These are phyloP conservation scores for Phascolomyces articulosus DNA, from an alignment of 371 early-diverging fungal species.

Conservation along the genomic window DNA sequence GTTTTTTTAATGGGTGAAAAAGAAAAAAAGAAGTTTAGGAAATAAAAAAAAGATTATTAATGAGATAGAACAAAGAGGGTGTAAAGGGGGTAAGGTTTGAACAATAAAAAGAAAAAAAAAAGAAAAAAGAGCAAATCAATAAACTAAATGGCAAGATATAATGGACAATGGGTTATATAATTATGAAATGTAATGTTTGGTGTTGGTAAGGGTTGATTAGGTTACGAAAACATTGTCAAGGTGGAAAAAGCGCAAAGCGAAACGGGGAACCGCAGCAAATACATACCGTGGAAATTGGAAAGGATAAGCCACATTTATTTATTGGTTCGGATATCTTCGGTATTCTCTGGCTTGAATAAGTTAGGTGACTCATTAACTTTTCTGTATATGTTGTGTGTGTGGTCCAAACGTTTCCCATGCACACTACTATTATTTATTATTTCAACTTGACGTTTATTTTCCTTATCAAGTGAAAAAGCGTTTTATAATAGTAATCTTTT, in stretches of 20 bases:
- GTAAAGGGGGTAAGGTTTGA: not conserved
- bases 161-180: slow-evolving; percentile 8
- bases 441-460: no score
- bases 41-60: no score
- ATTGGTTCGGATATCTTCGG: not conserved
- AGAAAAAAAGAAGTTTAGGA: no score
- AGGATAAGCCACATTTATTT: not conserved
- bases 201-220: slow-evolving; percentile 5
- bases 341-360: not conserved
- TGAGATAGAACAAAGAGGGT: not conserved
- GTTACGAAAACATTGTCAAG: slow-evolving; percentile 9
- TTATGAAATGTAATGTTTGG: no score
- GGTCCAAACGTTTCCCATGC: no score
- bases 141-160: slow-evolving; percentile 8
- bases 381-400: no score
- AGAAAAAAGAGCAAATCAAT: not conserved
- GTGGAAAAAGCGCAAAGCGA: not conserved
- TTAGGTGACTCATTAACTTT: no score
- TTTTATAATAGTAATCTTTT: no score
- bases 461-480: no score
- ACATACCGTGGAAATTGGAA: not conserved
- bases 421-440: no score
- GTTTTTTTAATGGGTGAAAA: not conserved
- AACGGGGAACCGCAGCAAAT: not conserved
- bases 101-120: not conserved